A percentile compares a stretch with the other conserved stretches of the same genome.
These are phyloP conservation scores for Stephania cephalantha DNA, from an alignment of 164 flowering plant genomes.

Conservation along the genomic window DNA sequence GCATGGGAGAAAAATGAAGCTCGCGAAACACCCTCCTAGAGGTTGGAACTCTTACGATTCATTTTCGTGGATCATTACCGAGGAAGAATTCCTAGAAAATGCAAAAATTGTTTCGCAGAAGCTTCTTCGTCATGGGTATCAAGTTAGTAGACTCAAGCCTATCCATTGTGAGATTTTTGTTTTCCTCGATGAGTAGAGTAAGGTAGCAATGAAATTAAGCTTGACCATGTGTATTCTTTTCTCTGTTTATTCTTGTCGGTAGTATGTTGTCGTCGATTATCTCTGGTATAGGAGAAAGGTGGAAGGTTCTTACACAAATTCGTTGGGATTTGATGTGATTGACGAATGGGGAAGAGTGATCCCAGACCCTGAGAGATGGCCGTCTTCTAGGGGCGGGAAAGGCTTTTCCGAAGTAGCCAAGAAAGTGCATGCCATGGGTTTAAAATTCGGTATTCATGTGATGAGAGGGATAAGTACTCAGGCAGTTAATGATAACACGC, in stretches of 20 bases:
- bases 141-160: constrained; percentile 36
- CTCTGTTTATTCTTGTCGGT: constrained; percentile 4
- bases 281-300: constrained; percentile 87
- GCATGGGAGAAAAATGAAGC: constrained; percentile 9
- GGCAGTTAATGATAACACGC: constrained; percentile 84
- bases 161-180: not conserved
- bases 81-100: constrained; percentile 69
- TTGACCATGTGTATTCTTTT: not conserved
- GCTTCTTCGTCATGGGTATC: constrained; percentile 58
- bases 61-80: constrained; percentile 77
- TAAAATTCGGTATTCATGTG: constrained; percentile 94
- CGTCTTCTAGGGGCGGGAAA: constrained; percentile 67
- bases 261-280: constrained; percentile 95
- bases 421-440: constrained; percentile 75
- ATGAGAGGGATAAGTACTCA: constrained; percentile 94
- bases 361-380: constrained; percentile 91
- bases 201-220: not conserved
- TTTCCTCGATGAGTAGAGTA: no score
- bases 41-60: constrained; percentile 99
- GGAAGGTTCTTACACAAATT: constrained; percentile 50
- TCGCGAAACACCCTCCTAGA: constrained; percentile 68
- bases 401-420: constrained; percentile 76
- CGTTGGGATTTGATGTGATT: constrained; percentile 79
- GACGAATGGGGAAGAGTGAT: constrained; percentile 92
- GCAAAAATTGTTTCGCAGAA: constrained; percentile 53